A percentile compares a stretch with the other conserved stretches of the same genome.
Evolutionary conservation across 192 early-diverging fungal genomes (phyloP).

Genomic region (Coemansia sp.): DNA sequence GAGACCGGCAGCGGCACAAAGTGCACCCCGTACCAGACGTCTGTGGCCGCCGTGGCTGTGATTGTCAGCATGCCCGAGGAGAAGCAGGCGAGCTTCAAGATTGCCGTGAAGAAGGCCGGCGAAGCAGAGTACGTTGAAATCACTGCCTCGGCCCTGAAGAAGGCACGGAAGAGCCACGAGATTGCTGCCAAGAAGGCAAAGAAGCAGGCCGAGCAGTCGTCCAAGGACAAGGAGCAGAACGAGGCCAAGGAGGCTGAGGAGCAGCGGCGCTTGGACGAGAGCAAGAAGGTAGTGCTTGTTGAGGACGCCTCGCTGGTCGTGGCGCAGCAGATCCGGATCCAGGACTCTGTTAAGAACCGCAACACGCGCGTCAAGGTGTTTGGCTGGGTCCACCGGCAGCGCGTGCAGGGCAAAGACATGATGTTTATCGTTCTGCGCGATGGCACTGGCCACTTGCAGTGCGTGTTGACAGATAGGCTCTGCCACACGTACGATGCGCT

Average conservation of each 20-base stretch:
- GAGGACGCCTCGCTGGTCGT: slow-evolving; percentile 74
- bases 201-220: slow-evolving; percentile 76
- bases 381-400: slow-evolving; percentile 96
- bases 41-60: slow-evolving; percentile 70
- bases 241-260: slow-evolving; percentile 63
- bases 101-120: slow-evolving; percentile 71
- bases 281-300: slow-evolving; percentile 77
- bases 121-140: slow-evolving; percentile 76
- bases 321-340: slow-evolving; percentile 84
- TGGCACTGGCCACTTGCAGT: slow-evolving; percentile 93
- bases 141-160: slow-evolving; percentile 92
- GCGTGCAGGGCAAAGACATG: slow-evolving; percentile 97
- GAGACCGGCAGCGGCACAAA: slow-evolving; percentile 74
- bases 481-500: slow-evolving; percentile 95
- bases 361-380: slow-evolving; percentile 81
- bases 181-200: slow-evolving; percentile 71
- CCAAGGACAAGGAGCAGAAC: slow-evolving; percentile 65
- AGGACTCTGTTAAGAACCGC: slow-evolving; percentile 64
- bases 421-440: slow-evolving; percentile 94
- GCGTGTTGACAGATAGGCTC: slow-evolving; percentile 85
- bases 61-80: slow-evolving; percentile 51
- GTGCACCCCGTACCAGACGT: slow-evolving; percentile 77
- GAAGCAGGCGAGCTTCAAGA: slow-evolving; percentile 55
- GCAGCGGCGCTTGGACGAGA: slow-evolving; percentile 81
- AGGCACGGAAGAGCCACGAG: slow-evolving; percentile 76